Conservation (phyloP, 495 filamentous ascomycete species). For the Lasiosphaeria miniovina region DNA sequence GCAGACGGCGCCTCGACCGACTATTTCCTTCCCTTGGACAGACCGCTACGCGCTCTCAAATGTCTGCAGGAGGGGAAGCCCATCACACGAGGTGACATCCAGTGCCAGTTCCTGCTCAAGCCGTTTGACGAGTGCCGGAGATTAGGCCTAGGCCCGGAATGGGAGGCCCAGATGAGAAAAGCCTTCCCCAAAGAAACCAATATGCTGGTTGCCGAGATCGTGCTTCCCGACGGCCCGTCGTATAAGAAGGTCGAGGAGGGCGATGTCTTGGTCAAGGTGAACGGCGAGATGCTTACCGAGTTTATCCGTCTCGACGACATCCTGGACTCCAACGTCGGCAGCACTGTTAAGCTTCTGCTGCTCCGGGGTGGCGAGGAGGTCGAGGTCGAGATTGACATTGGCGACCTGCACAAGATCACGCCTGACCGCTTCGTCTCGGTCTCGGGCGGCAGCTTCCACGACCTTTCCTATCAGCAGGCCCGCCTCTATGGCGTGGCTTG, state of each 20-base stretch:
- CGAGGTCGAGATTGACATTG: constrained; percentile 80
- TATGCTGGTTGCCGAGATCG: constrained; percentile 94
- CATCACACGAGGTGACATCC: constrained; percentile 89
- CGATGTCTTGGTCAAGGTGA: constrained; percentile 92
- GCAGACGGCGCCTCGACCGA: constrained; percentile 94
- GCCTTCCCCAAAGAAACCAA: constrained; percentile 89
- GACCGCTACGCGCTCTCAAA: constrained; percentile 79
- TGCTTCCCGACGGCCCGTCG: constrained; percentile 86
- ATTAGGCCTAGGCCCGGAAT: constrained; percentile 77
- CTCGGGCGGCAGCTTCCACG: constrained; percentile 88
- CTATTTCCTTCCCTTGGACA: constrained; percentile 93
- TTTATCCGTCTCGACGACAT: constrained; percentile 94
- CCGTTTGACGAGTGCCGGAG: constrained; percentile 97
- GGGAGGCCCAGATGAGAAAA: constrained; percentile 78
- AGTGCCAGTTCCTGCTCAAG: constrained; percentile 94
- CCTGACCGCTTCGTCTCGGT: constrained; percentile 94
- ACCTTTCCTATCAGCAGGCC: constrained; percentile 94
- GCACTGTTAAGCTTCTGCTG: constrained; percentile 69
- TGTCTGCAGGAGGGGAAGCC: constrained; percentile 74
- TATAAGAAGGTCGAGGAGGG: constrained; percentile 85
- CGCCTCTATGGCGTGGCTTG: constrained; percentile 88
- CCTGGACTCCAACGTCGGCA: constrained; percentile 80
- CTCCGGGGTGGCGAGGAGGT: constrained; percentile 87
- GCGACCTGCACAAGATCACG: constrained; percentile 90
- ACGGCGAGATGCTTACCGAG: constrained; percentile 89